Conservation (phyloP, 2,329 filamentous ascomycete species). For the Orbilia oligospora region DNA sequence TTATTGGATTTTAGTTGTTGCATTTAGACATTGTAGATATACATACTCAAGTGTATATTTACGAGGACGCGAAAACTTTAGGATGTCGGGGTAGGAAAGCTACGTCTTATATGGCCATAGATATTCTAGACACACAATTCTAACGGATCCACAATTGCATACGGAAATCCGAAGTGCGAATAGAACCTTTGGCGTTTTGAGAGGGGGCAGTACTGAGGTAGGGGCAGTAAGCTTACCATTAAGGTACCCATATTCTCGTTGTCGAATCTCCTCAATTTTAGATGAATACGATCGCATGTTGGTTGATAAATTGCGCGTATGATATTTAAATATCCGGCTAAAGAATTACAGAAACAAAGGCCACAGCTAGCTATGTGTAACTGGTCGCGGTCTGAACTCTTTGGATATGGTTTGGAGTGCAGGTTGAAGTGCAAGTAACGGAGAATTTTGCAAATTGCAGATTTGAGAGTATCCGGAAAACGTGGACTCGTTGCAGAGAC, state of each 20-base stretch:
- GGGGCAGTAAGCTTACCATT: constrained; percentile 39
- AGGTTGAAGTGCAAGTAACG: not conserved
- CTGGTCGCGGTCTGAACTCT: no score
- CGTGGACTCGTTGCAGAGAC: not conserved
- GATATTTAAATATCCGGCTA: not conserved
- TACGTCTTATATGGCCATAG: no score
- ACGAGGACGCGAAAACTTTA: no score
- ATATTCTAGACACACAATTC: no score
- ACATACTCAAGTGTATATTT: not conserved
- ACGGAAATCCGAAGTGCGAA: constrained; percentile 27
- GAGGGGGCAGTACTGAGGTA: not conserved
- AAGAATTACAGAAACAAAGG: no score
- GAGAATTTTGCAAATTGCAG: not conserved
- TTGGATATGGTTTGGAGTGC: no score
- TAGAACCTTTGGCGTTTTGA: not conserved
- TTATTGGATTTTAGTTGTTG: not conserved
- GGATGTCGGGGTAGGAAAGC: no score
- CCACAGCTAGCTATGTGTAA: not conserved
- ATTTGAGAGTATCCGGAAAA: not conserved
- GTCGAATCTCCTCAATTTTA: constrained; percentile 53
- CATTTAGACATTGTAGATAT: not conserved
- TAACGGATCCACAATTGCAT: not conserved
- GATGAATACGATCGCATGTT: constrained; percentile 45
- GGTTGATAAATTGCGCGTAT: not conserved
- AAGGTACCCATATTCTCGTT: constrained; percentile 49